A percentile compares a stretch with the other conserved stretches of the same genome.
These are phyloP conservation scores for Nothophytophthora sp. DNA, from an alignment of 352 stramenopile species.

Conservation along the genomic window DNA sequence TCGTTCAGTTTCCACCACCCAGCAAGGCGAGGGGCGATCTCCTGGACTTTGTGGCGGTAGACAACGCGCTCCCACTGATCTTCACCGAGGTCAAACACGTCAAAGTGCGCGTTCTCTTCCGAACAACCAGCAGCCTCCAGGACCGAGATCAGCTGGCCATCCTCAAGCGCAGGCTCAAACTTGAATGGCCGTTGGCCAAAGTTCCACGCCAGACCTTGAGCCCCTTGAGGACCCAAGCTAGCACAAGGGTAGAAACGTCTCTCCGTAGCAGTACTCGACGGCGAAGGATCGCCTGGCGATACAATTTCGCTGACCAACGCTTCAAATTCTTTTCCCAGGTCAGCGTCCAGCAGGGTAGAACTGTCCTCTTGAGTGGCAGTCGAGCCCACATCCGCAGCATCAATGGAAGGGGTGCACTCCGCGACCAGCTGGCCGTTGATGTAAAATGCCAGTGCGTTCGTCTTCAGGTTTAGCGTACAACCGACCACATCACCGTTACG, in stretches of 20 bases:
- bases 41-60: slow-evolving; percentile 66
- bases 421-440: slow-evolving; percentile 56
- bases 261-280: background rate
- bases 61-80: slow-evolving; percentile 49
- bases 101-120: slow-evolving; percentile 42
- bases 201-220: slow-evolving; percentile 73
- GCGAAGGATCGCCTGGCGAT: slow-evolving; percentile 3
- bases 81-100: slow-evolving; percentile 61
- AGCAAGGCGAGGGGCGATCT: slow-evolving; percentile 46
- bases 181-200: slow-evolving; percentile 67
- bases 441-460: slow-evolving; percentile 49
- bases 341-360: background rate
- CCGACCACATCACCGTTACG: slow-evolving; percentile 58
- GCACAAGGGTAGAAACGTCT: slow-evolving; percentile 28
- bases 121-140: slow-evolving; percentile 25
- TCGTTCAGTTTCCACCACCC: slow-evolving; percentile 71
- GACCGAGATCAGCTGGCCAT: slow-evolving; percentile 28
- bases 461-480: slow-evolving; percentile 35
- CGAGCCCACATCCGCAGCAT: background rate
- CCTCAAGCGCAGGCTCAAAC: slow-evolving; percentile 25
- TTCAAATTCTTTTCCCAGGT: slow-evolving; percentile 37
- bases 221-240: slow-evolving; percentile 53
- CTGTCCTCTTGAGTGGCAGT: background rate
- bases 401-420: background rate
- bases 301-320: slow-evolving; percentile 51